Evolutionary conservation across 1,284 basidiomycete genomes (phyloP).

Genomic region (Volvariella volvacea): DNA sequence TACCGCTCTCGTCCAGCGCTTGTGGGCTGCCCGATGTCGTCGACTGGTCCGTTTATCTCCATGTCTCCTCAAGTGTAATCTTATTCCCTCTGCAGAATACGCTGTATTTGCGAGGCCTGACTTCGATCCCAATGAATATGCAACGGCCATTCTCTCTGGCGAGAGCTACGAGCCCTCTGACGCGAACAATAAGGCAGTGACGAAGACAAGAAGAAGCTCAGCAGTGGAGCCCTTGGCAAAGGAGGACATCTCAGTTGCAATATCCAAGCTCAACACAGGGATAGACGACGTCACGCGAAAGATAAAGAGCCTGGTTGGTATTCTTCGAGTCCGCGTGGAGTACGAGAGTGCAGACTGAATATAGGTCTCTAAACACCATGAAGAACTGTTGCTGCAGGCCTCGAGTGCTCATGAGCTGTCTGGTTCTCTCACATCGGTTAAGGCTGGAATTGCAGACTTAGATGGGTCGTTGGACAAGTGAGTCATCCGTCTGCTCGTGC

Average conservation of each 20-base stretch:
- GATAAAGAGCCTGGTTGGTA: conserved; percentile 72
- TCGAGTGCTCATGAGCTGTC: conserved; percentile 59
- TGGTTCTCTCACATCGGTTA: conserved; percentile 55
- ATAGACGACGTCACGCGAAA: conserved; percentile 89
- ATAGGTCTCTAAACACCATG: conserved; percentile 68
- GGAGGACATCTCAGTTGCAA: conserved; percentile 82
- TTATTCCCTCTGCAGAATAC: conserved; percentile 40
- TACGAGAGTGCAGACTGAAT: conserved; percentile 8
- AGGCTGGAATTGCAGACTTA: conserved; percentile 61
- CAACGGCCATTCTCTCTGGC: conserved; percentile 80
- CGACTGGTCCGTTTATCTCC: too few species aligned
- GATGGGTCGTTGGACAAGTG: conserved; percentile 69
- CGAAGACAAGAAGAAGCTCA: conserved; percentile 23
- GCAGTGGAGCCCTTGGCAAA: conserved; percentile 52
- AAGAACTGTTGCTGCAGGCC: conserved; percentile 67
- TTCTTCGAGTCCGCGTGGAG: conserved; percentile 4
- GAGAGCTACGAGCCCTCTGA: conserved; percentile 54
- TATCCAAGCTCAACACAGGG: conserved; percentile 76
- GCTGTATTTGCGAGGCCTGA: conserved; percentile 57
- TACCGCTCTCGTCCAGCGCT: too few species aligned
- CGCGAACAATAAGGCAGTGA: conserved; percentile 18
- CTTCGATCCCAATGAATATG: conserved; percentile 86
- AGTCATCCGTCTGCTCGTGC: conserved; percentile 14
- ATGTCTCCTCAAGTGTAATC: too few species aligned
- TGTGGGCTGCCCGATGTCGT: too few species aligned